Base-by-base conservation (phyloP, 192 early-diverging fungal genomes). In the Pilaira anomala region DNA sequence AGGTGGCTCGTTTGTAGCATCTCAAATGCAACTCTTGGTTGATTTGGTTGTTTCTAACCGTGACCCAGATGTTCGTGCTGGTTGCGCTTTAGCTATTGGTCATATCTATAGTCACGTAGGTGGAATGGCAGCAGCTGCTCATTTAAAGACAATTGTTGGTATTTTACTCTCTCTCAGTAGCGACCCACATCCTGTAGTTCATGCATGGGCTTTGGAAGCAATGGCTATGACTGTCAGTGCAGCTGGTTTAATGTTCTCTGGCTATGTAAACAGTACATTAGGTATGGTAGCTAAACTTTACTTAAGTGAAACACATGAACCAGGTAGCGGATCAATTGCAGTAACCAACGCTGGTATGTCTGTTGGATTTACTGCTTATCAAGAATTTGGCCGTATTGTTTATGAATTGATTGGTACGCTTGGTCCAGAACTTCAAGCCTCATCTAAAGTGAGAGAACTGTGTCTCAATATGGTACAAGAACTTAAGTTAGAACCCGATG, bases 151-250 rank as follows among this genome's bases (percentile, higher is more conserved):
- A 3, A 87, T 94, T 7, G 89, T 97, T 5, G 93, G 91, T 2
- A 84, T 97, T 55, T 73, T 99, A 60, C 85, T 95, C 16, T 94
- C 95, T 2, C 82, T 99, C 26, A 89, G 91, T 1, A 85, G 87
- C 45, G 97, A 99, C 73, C 83, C 91, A 5, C 93, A 99, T 72
- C 93, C 96, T 0, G 74, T 96, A 0, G 95, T 99, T 11, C 94
- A 98, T 66, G 87, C 85, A 2, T 99, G 96, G 94, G 94, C 96
- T 0, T 66, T 97, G 13, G 82, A 88, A 28, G 86, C 94, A 0
- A 72, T 99, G 55, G 87, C 90, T 7, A 76, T 93, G 63, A 92
- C 89, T 0, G 90, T 97, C 5, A 83, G 92, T 46, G 90, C 93
- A 21, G 90, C 96, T 1, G 94, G 95, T 0, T 73, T 89, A 22